A percentile compares a stretch with the other conserved stretches of the same genome.
phyloP scores from a whole-genome alignment of 2,329 filamentous ascomycete species.

The Nemania diffusa region DNA sequence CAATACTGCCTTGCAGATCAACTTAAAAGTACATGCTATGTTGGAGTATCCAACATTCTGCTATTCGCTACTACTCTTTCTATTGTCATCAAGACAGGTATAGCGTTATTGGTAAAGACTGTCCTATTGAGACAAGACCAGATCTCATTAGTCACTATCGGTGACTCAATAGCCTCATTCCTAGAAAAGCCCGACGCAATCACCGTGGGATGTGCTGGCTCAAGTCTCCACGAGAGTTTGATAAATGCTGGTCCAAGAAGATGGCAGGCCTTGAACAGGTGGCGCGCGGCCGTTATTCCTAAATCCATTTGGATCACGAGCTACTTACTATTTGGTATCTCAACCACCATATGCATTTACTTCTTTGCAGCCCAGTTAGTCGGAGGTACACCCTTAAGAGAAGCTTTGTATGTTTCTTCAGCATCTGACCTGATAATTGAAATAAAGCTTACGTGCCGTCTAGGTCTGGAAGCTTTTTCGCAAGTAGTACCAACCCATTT shows the following conservation, averaged over 20 bases:
- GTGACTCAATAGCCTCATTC: constrained; percentile 10
- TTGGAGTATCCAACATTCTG: neutral
- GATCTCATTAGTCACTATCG: constrained; percentile 2
- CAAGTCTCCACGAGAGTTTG: too few relatives aligned
- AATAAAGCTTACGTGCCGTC: too few relatives aligned
- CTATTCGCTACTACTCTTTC: neutral
- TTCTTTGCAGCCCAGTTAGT: too few relatives aligned
- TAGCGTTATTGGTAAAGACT: neutral
- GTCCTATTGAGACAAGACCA: neutral
- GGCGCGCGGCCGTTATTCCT: neutral
- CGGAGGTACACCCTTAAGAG: too few relatives aligned
- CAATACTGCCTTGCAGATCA: constrained; percentile 31
- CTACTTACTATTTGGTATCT: neutral
- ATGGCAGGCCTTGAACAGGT: neutral
- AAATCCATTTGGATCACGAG: neutral
- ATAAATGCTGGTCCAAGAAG: neutral
- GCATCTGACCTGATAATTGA: too few relatives aligned
- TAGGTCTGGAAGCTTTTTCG: too few relatives aligned
- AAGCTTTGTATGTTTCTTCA: too few relatives aligned
- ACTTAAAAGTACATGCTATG: constrained; percentile 9
- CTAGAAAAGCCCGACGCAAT: constrained; percentile 5
- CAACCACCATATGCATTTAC: too few relatives aligned
- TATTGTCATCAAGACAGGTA: neutral
- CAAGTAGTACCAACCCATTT: too few relatives aligned
- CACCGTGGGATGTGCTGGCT: neutral